Conservation (phyloP, 2,329 filamentous ascomycete genomes). For the Beauveria pseudobassiana region DNA sequence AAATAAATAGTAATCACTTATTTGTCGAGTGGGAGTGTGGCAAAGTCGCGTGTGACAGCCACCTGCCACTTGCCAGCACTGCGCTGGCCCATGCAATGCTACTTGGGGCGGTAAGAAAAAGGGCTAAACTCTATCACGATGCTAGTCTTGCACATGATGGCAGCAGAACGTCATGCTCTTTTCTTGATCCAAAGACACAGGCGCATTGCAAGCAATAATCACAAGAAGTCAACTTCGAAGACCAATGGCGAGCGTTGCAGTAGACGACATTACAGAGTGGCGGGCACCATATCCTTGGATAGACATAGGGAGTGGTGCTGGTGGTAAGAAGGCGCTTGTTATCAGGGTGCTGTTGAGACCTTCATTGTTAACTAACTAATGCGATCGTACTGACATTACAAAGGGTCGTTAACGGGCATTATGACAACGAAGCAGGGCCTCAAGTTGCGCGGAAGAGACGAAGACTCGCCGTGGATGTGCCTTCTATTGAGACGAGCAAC, state of each 20-base stretch:
- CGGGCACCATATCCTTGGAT: not conserved
- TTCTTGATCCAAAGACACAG: not conserved
- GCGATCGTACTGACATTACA: too few species aligned
- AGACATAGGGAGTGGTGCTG: not conserved
- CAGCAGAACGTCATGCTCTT: not conserved
- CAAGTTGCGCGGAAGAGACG: too few species aligned
- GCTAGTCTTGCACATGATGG: not conserved
- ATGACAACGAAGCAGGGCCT: too few species aligned
- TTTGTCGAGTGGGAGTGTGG: not conserved
- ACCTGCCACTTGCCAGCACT: too few species aligned
- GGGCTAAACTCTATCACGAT: not conserved
- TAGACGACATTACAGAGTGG: not conserved
- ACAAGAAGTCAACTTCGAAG: not conserved
- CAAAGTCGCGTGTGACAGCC: not conserved
- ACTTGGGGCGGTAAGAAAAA: not conserved
- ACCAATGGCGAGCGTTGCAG: not conserved
- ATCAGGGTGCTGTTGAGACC: not conserved
- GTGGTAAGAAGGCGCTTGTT: not conserved
- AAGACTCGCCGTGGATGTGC: too few species aligned
- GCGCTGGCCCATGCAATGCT: not conserved
- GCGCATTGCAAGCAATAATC: not conserved
- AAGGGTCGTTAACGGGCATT: too few species aligned
- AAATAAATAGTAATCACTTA: not conserved
- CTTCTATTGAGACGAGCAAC: too few species aligned
- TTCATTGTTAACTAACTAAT: too few species aligned